phyloP scores from a whole-genome alignment of 441 rosid species.

The Capsella rubella region DNA sequence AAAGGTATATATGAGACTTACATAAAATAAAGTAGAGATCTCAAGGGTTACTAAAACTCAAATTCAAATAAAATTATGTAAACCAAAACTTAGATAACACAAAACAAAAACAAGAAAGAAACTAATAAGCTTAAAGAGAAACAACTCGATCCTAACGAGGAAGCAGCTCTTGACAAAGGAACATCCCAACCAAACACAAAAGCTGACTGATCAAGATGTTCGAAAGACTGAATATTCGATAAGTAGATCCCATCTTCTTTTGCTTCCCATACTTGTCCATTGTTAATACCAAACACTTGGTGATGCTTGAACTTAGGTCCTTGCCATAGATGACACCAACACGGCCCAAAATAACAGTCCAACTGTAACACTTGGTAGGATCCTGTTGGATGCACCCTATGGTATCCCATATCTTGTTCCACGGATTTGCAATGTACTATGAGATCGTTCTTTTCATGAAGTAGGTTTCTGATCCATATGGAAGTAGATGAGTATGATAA shows the following conservation, averaged over 20 bases:
- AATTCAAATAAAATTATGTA: too few relatives aligned
- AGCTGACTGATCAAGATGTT: background rate
- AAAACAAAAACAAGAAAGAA: too few relatives aligned
- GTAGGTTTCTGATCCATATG: conserved; percentile 7
- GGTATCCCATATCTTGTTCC: conserved; percentile 7
- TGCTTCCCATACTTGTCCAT: conserved; percentile 21
- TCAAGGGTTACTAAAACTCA: too few relatives aligned
- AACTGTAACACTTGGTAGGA: background rate
- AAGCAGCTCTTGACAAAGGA: conserved; percentile 4
- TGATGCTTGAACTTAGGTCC: conserved; percentile 24
- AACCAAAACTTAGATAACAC: too few relatives aligned
- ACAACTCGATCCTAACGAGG: too few relatives aligned
- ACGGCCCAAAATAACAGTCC: background rate
- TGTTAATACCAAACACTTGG: background rate
- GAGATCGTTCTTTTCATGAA: conserved; percentile 1
- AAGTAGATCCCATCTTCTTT: conserved; percentile 23
- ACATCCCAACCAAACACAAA: conserved; percentile 27
- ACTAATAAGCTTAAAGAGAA: too few relatives aligned
- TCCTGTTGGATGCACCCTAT: conserved; percentile 22
- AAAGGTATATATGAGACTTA: too few relatives aligned
- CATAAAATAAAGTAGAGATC: too few relatives aligned
- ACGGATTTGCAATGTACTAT: conserved; percentile 13
- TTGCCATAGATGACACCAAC: background rate
- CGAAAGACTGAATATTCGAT: accelerated
- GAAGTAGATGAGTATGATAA: background rate